Percentiles rank a stretch among this genome's conserved stretches.
These are phyloP conservation scores for Rhizophora apiculata DNA, from an alignment of 345 rosid genomes.

Conservation along the genomic window DNA sequence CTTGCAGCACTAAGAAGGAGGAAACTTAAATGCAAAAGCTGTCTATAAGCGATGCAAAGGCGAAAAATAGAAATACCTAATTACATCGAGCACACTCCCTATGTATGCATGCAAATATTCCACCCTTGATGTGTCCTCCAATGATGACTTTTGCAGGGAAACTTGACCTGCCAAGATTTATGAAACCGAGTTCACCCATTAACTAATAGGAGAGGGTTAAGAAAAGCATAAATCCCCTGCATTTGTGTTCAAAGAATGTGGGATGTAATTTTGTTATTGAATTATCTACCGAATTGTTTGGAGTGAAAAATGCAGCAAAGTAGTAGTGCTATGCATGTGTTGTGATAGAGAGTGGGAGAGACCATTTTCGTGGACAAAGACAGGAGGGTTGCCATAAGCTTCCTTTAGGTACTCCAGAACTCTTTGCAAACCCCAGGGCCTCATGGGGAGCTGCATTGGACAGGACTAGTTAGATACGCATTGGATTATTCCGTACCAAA, in stretches of 20 bases:
- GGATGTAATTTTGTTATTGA: too few species aligned
- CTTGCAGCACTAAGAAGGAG: neutral
- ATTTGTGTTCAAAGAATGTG: too few species aligned
- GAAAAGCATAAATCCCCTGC: too few species aligned
- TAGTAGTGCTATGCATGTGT: neutral
- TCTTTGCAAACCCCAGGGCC: slow-evolving; percentile 39
- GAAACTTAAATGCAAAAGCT: neutral
- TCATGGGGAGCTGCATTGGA: slow-evolving; percentile 27
- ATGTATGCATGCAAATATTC: slow-evolving; percentile 41
- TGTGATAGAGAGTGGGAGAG: neutral
- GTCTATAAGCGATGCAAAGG: neutral
- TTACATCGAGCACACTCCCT: slow-evolving; percentile 40
- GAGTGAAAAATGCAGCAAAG: neutral
- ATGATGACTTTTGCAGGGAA: slow-evolving; percentile 26
- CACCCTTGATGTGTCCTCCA: slow-evolving; percentile 46
- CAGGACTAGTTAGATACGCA: neutral
- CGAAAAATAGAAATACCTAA: slow-evolving; percentile 33
- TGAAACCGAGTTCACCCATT: neutral
- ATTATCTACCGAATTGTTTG: neutral
- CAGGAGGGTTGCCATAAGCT: slow-evolving; percentile 40
- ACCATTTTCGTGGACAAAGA: slow-evolving; percentile 50
- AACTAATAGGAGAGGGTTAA: too few species aligned
- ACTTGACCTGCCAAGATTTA: slow-evolving; percentile 40
- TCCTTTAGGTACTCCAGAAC: slow-evolving; percentile 34
- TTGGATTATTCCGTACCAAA: neutral